phyloP scores from a whole-genome alignment of 495 filamentous ascomycete genomes.

The Penicillium ochrochloron region DNA sequence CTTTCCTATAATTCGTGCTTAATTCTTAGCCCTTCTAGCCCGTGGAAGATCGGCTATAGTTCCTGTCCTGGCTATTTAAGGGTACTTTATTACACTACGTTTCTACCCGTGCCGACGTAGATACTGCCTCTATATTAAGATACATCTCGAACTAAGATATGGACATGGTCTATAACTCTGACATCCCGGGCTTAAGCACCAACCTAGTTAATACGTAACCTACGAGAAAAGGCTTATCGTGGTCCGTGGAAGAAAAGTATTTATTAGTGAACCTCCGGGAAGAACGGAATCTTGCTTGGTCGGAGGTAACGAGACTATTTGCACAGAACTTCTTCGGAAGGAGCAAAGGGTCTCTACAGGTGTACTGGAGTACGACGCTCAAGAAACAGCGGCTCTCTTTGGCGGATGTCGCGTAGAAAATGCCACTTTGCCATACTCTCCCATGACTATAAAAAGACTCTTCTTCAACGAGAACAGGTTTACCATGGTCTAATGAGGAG shows the following conservation, averaged over 20 bases:
- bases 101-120: neutral
- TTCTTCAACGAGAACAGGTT: no score
- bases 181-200: neutral
- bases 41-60: conserved; percentile 24
- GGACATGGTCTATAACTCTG: neutral
- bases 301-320: no score
- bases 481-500: no score
- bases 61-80: conserved; percentile 31
- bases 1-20: no score
- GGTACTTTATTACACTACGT: neutral
- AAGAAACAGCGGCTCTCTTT: no score
- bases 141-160: neutral
- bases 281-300: no score
- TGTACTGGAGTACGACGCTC: no score
- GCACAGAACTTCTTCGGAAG: no score
- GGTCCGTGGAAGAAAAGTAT: conserved; percentile 17
- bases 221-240: conserved; percentile 19
- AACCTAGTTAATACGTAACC: neutral
- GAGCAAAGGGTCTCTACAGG: neutral
- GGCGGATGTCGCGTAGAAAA: no score
- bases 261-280: conserved; percentile 6
- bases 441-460: no score
- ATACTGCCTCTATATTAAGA: neutral
- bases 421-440: no score
- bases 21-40: no score